Evolutionary conservation across 192 early-diverging fungal species (phyloP), one percentile per base, ranked within the genome.

Genomic region (Coemansia aciculifera): DNA sequence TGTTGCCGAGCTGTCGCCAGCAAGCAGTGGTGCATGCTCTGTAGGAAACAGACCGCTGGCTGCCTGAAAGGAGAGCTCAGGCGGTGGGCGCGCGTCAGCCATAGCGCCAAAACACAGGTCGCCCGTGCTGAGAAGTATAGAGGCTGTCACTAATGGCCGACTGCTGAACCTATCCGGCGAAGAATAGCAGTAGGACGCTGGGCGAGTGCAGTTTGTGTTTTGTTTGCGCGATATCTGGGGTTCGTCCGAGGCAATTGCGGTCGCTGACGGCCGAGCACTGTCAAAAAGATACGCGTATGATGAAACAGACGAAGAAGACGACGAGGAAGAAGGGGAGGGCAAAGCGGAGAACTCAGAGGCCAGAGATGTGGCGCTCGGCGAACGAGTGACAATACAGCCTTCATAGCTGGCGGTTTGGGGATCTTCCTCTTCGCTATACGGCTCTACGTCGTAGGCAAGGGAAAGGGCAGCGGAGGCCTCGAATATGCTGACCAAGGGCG

Each of bases 401-500:
- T 54, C 64, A 15, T 13, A 52, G 63, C 39, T 49, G 32, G 15
- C 49, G 57, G 7, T 57, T n/a, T 21, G 67, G 39, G 15, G 15
- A 29, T 17, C 31, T n/a, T 34, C 64, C 17, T 38, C 31, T 37
- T 52, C 23, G 66, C 54, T 7, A 56, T 67, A 57, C 15, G 29
- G 52, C 19, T 59, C 54, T 10, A 27, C 52, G 31, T 57, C 54
- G 6, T 57, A 57, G 54, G 54, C 54, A 1, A 57, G 54, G 15
- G 54, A 57, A 4, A 32, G 54, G 12, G 54, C 54, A 3, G 54
- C 54, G 2, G 54, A 57, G 2, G 54, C 54, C 17, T 82, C 79
- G 27, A 82, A 74, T 9, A 82, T 82, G 72, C 79, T 77, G 29
- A 72, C 69, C 40, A 82, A 71, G n/a, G 79, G 79, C 71, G 79